Percentiles rank a stretch among this genome's conserved stretches.
Evolutionary conservation across 257 asterid genomes (phyloP).

Genomic region (Leonotis leonurus): DNA sequence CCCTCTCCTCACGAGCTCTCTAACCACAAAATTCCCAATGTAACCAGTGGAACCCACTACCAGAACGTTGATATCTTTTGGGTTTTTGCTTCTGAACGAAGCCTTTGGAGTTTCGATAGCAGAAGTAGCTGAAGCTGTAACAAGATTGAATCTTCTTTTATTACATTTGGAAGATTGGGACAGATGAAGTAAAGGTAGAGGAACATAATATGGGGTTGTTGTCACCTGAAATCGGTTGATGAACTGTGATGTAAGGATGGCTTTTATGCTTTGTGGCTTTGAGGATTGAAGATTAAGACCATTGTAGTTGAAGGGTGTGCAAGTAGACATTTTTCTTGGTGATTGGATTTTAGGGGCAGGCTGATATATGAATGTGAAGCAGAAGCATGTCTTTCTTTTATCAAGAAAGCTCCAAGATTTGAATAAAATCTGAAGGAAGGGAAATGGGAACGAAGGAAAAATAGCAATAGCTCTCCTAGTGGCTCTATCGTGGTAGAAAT

Average conservation of each 20-base stretch:
- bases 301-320: constrained; percentile 41
- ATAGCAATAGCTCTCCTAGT: background rate
- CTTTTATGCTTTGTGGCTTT: constrained; percentile 20
- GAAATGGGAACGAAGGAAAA: constrained; percentile 14
- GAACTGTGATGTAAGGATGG: constrained; percentile 34
- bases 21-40: constrained; percentile 81
- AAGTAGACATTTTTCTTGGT: constrained; percentile 51
- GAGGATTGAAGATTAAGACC: constrained; percentile 34
- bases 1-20: constrained; percentile 66
- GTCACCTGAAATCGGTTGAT: constrained; percentile 42
- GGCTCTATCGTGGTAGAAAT: constrained; percentile 33
- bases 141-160: constrained; percentile 30
- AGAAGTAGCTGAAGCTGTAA: constrained; percentile 34
- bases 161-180: constrained; percentile 21
- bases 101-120: constrained; percentile 31
- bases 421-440: constrained; percentile 26
- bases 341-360: constrained; percentile 15
- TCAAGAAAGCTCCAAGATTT: background rate
- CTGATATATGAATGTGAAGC: constrained; percentile 15
- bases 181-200: constrained; percentile 34
- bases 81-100: constrained; percentile 62
- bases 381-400: too few species aligned
- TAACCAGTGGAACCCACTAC: constrained; percentile 97
- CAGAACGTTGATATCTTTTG: constrained; percentile 60
- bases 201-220: constrained; percentile 23